phyloP scores from a whole-genome alignment of 306 rosid genomes.

The Vachellia collinsii region DNA sequence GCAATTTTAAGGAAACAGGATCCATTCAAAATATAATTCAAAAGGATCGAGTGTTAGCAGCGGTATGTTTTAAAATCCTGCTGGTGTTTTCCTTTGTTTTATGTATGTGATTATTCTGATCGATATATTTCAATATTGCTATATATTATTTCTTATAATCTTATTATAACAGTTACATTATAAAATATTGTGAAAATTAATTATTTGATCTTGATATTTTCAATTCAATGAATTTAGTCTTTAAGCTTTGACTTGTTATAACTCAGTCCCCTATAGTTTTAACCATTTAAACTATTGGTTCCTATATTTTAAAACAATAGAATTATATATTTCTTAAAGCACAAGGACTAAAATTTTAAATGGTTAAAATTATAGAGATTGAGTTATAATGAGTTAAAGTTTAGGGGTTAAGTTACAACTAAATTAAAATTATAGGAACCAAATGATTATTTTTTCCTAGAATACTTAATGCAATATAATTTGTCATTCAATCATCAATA shows the following conservation, averaged over 20 bases:
- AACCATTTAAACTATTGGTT: neutral
- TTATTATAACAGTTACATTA: neutral
- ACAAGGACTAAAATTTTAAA: neutral
- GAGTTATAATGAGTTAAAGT: neutral
- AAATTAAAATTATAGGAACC: neutral
- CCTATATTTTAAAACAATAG: neutral
- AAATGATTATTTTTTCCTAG: neutral
- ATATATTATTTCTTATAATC: neutral
- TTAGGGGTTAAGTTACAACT: neutral
- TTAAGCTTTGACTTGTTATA: no score
- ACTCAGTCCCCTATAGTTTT: no score
- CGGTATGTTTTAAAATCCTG: slow-evolving; percentile 63
- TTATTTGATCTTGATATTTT: no score
- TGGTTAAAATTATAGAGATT: neutral
- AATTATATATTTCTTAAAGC: neutral
- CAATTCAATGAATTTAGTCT: neutral
- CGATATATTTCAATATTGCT: neutral
- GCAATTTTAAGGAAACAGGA: slow-evolving; percentile 64
- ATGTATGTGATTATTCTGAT: neutral
- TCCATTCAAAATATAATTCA: slow-evolving; percentile 83
- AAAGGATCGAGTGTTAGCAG: slow-evolving; percentile 87
- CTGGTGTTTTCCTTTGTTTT: neutral
- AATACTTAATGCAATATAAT: neutral
- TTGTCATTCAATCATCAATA: neutral
- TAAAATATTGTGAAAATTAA: neutral